Evolutionary conservation across 1,284 basidiomycete species (phyloP).

Genomic region (Cutaneotrichosporon curvatum): DNA sequence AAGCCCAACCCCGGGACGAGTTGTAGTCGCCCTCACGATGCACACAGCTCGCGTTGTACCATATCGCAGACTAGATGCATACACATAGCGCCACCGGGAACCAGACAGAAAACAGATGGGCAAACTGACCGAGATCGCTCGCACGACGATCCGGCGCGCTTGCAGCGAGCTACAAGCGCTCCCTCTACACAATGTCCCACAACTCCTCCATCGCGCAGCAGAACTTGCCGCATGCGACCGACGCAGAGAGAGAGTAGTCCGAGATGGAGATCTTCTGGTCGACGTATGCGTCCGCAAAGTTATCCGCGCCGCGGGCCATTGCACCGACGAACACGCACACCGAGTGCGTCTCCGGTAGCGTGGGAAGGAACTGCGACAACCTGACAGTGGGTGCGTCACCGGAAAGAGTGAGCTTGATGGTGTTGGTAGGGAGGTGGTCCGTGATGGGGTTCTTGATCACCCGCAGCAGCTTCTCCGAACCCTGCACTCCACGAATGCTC

Average conservation of each 20-base stretch:
- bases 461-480: conserved; percentile 91
- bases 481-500: conserved; percentile 90
- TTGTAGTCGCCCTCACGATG: too few relatives aligned
- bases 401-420: conserved; percentile 89
- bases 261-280: conserved; percentile 97
- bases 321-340: conserved; percentile 96
- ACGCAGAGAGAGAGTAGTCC: conserved; percentile 88
- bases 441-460: conserved; percentile 98
- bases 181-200: conserved; percentile 54
- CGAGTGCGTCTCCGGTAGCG: conserved; percentile 75
- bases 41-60: neutral
- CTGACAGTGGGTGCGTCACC: conserved; percentile 81
- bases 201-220: conserved; percentile 62
- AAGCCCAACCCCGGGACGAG: conserved; percentile 4
- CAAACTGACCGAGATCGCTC: too few relatives aligned
- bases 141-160: neutral
- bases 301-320: conserved; percentile 90
- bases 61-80: conserved; percentile 15
- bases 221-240: conserved; percentile 86
- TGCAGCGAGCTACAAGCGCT: neutral
- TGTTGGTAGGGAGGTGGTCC: conserved; percentile 92
- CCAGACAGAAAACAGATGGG: conserved; percentile 1
- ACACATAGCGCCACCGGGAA: conserved; percentile 16
- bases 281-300: conserved; percentile 89
- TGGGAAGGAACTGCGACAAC: conserved; percentile 73